phyloP scores from a whole-genome alignment of 768 basidiomycete species.

The Exidia glandulosa region DNA sequence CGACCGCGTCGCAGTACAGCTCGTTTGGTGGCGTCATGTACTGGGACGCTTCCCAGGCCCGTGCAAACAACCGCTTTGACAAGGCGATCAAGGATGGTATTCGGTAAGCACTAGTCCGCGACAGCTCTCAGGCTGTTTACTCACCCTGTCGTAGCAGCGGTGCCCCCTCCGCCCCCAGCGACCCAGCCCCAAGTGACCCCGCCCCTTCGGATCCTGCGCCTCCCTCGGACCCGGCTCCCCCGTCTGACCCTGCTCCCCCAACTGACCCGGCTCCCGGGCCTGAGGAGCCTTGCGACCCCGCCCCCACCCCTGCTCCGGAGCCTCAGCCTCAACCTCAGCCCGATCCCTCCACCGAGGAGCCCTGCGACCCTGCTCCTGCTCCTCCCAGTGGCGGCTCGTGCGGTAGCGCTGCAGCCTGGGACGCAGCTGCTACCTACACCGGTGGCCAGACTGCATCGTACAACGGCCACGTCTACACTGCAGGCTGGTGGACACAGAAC shows the following conservation, averaged over 20 bases:
- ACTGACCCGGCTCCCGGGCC: conserved; percentile 8
- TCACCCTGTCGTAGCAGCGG: no score
- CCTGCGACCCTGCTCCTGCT: neutral
- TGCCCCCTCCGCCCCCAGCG: no score
- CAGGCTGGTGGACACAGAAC: conserved; percentile 53
- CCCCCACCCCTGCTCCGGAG: conserved; percentile 13
- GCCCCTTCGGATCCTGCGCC: neutral
- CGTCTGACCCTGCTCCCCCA: neutral
- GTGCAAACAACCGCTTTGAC: conserved; percentile 2
- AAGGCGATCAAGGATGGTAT: conserved; percentile 1
- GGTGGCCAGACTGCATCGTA: neutral
- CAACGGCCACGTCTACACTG: conserved; percentile 34
- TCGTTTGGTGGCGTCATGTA: conserved; percentile 9
- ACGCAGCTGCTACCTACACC: neutral
- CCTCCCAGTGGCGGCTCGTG: neutral
- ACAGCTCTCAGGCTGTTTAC: no score
- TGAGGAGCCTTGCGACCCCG: conserved; percentile 59
- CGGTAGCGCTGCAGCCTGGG: neutral
- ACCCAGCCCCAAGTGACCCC: neutral
- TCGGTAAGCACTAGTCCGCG: no score
- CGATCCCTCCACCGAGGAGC: neutral
- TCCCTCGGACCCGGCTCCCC: neutral
- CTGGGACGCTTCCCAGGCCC: conserved; percentile 9
- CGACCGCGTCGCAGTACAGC: conserved; percentile 1
- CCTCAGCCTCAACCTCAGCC: conserved; percentile 33